Base-by-base conservation (phyloP, 257 asterid species). In the Coffea canephora region DNA sequence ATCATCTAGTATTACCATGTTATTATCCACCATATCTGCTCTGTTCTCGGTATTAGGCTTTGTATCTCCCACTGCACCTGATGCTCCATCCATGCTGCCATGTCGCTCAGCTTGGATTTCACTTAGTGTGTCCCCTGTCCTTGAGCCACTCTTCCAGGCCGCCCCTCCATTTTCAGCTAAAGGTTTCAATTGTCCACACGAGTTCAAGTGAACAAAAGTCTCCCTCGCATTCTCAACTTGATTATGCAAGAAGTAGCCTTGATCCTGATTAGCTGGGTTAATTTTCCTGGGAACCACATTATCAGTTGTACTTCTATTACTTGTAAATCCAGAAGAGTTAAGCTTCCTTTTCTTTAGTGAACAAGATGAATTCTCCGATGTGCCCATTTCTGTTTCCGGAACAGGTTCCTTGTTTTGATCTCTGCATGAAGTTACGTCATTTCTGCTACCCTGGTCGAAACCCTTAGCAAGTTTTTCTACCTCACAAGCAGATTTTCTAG, bases 1-100 rank as follows among this genome's bases (percentile, higher is more conserved):
- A 62, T 82, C 94, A 78, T 83, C 87, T 85, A 79, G 72, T 48
- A 72, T 55, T 74, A 83, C 79, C 81, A 91, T 77, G 48, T 87
- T 87, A 76, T 89, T 94, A 78, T 91, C 94, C 54, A 77, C 49
- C 78, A 82, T 66, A 76, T 84, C 72, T 54, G 79, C 76, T 77
- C 70, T 70, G 39, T 72, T 76, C 76, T 72, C 64, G 43, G 76
- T 85, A 81, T 64, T 77, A 78, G 61, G 46, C 59, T 54, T 85
- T 76, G 72, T 75, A 41, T 76, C 72, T 80, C 73, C 77, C 80
- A 66, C 59, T 65, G 83, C 78, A 83, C 83, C 82, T 43, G 84
- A 79, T 36, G 66, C 74, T 82, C 82, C 84, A 31, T 77, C 89
- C 81, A 70, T 82, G 74, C 82, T 50, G 69, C 81, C 61, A n/a